Conservation (phyloP, 2,329 filamentous ascomycete genomes). For the Cladosporium sp. region DNA sequence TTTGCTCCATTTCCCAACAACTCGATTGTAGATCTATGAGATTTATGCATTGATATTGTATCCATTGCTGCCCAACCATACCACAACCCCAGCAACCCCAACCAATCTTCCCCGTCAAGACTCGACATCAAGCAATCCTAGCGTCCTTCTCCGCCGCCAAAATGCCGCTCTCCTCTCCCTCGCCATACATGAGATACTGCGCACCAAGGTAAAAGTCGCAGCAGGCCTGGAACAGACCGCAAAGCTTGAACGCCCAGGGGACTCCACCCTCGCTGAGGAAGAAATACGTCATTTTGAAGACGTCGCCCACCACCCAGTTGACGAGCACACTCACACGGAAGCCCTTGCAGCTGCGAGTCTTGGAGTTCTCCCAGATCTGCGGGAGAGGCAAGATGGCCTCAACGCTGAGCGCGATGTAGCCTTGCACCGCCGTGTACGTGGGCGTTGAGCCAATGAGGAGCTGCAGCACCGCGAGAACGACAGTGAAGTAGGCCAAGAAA, state of each 20-base stretch:
- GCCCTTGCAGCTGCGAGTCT: constrained; percentile 66
- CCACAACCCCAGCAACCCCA: neutral
- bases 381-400: constrained; percentile 79
- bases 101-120: constrained; percentile 4
- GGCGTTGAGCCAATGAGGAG: constrained; percentile 58
- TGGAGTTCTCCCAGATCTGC: constrained; percentile 68
- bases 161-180: constrained; percentile 34
- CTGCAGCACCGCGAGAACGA: constrained; percentile 58
- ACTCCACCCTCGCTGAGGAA: constrained; percentile 69
- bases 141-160: constrained; percentile 21
- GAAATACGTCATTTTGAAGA: constrained; percentile 74
- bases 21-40: too few relatives aligned
- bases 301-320: constrained; percentile 75
- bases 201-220: constrained; percentile 71
- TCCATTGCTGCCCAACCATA: too few relatives aligned
- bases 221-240: constrained; percentile 72
- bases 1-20: too few relatives aligned
- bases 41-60: too few relatives aligned
- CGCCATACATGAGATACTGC: constrained; percentile 68
- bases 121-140: constrained; percentile 19
- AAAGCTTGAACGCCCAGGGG: constrained; percentile 74
- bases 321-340: constrained; percentile 70
- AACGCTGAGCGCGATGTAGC: constrained; percentile 69
- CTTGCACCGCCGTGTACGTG: constrained; percentile 64
- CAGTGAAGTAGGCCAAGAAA: constrained; percentile 65